A percentile compares a stretch with the other conserved stretches of the same genome.
These are phyloP conservation scores for Mortierella sp. DNA, from an alignment of 371 early-diverging fungal species.

Conservation along the genomic window DNA sequence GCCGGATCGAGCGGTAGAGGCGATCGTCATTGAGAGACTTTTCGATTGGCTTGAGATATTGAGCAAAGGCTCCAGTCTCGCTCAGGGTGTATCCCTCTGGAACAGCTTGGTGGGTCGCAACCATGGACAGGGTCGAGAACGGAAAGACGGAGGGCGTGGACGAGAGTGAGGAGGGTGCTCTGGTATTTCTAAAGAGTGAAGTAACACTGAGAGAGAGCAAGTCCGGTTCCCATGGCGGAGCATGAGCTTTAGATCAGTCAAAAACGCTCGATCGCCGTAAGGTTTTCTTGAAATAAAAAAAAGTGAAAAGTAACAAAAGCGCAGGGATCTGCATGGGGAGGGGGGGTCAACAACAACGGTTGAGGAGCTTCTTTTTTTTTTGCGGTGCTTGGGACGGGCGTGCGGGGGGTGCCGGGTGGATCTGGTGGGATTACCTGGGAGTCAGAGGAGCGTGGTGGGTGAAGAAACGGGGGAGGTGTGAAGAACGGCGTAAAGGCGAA, in stretches of 20 bases:
- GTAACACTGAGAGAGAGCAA: not conserved
- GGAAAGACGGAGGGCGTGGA: not conserved
- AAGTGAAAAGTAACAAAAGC: too few species aligned
- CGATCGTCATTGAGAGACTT: conserved; percentile 82
- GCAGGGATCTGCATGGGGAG: too few species aligned
- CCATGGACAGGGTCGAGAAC: conserved; percentile 14
- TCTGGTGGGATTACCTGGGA: too few species aligned
- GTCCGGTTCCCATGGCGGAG: too few species aligned
- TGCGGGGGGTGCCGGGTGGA: too few species aligned
- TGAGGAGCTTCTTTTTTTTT: too few species aligned
- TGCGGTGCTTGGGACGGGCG: too few species aligned
- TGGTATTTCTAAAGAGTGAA: not conserved
- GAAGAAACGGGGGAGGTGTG: not conserved
- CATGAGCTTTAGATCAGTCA: too few species aligned
- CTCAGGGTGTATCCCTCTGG: conserved; percentile 43
- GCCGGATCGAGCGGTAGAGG: conserved; percentile 82
- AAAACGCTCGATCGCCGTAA: too few species aligned
- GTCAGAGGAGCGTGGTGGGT: too few species aligned
- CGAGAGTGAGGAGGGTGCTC: not conserved
- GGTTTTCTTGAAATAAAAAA: too few species aligned
- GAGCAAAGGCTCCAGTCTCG: conserved; percentile 33
- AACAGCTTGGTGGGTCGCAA: conserved; percentile 16
- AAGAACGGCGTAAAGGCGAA: not conserved
- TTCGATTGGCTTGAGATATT: conserved; percentile 56
- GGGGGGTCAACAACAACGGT: too few species aligned